Evolutionary conservation across 192 early-diverging fungal species (phyloP).

Genomic region (Geranomyces michiganensis): DNA sequence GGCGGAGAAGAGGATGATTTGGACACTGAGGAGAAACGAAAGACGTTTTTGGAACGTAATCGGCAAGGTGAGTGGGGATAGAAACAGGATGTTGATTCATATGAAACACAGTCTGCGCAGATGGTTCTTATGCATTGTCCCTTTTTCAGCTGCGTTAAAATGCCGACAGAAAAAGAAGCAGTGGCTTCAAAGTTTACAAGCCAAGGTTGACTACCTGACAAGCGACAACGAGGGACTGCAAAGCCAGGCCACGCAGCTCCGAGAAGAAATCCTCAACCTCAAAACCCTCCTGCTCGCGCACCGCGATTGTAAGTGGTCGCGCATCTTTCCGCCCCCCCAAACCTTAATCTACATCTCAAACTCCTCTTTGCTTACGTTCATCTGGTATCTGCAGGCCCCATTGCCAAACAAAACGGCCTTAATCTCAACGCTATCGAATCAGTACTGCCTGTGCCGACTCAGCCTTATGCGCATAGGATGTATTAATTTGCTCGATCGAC

Average conservation of each 20-base stretch:
- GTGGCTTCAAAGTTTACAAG: slow-evolving; percentile 82
- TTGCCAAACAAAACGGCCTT: slow-evolving; percentile 35
- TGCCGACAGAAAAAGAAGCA: slow-evolving; percentile 93
- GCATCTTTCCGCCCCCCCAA: background rate
- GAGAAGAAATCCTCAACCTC: slow-evolving; percentile 75
- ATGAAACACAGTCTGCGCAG: no score
- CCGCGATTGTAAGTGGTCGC: slow-evolving; percentile 72
- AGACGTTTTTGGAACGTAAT: slow-evolving; percentile 86
- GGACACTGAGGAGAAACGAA: slow-evolving; percentile 69
- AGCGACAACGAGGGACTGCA: slow-evolving; percentile 70
- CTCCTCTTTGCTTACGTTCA: background rate
- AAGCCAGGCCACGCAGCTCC: slow-evolving; percentile 56
- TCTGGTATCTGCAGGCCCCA: slow-evolving; percentile 19
- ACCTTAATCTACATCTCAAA: no score
- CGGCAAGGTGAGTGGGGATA: slow-evolving; percentile 72
- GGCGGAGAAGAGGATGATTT: slow-evolving; percentile 23
- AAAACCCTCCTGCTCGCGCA: slow-evolving; percentile 79
- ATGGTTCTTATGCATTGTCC: no score
- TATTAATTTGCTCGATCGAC: slow-evolving; percentile 1
- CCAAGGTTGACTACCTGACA: slow-evolving; percentile 61
- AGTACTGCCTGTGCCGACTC: slow-evolving; percentile 4
- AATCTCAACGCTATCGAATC: slow-evolving; percentile 33
- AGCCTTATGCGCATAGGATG: slow-evolving; percentile 19
- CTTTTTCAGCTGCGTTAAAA: slow-evolving; percentile 75
- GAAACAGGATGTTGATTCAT: no score